Base-by-base conservation (phyloP, 106 monocot species). In the Dioscorea zingiberensis region DNA sequence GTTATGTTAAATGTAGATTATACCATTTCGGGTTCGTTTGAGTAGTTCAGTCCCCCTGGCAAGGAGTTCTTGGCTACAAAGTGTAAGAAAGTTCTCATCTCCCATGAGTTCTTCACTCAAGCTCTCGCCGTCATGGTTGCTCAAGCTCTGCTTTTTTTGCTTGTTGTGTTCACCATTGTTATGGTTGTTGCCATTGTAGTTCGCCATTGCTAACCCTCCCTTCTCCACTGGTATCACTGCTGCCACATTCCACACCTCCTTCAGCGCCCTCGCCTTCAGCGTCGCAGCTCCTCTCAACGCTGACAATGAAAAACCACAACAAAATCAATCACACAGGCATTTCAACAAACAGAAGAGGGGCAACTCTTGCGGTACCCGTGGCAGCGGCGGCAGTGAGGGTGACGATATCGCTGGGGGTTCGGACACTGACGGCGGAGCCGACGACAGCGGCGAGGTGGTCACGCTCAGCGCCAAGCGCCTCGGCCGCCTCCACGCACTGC, bases 201-300 rank as follows among this genome's bases (percentile, higher is more conserved):
- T 38, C 4, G 38, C 38, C 38, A 63, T 44, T 27, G 28, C 68
- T 2, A 69, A 38, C 1, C 66, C 75, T 11, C 85, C 95, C 70
- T 93, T 92, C 68, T 92, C 97, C 3, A 93, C 86, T 0, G 97
- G 97, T 44, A 98, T 88, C 7, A 98, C 92, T 0, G 97, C 92
- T 0, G 97, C 88, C 16, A 89, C 75, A 73, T 98, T 98, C 97
- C 97, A 98, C 17, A 89, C 97, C 47, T 98, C 97, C 75, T 92
- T 98, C 25, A 93, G 57, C 6, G 86, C 89, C 71, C 97, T 79
- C 10, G 97, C 97, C 81, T 88, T 98, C 70, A 92, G 44, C 0
- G 97, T 86, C 5, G 89, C 97, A 1, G 92, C 92, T 0, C 92
- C 97, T 74, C 97, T 70, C 69, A 98, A 60, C 2, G 97, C 97